These are phyloP conservation scores for Zopfia rhizophila DNA, from an alignment of 2,329 filamentous ascomycete genomes.

Conservation along the genomic window DNA sequence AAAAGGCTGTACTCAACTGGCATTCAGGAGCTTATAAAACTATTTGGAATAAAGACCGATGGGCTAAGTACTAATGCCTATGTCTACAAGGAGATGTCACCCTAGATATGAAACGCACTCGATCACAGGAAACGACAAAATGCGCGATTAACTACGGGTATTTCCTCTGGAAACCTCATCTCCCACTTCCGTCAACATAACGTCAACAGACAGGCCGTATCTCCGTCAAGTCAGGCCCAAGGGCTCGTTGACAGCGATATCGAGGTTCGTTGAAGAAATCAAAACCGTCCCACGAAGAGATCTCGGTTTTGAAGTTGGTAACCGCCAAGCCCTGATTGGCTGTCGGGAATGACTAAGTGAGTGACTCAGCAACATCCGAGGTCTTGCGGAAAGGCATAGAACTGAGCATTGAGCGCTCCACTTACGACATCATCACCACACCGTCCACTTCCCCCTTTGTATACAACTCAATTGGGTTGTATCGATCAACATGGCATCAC, in stretches of 20 bases:
- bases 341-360: no score
- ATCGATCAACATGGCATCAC: conserved; percentile 52
- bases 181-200: conserved; percentile 51
- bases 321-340: conserved; percentile 42
- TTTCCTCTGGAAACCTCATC: conserved; percentile 58
- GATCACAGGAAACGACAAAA: conserved; percentile 52
- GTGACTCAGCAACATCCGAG: conserved; percentile 39
- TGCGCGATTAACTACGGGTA: conserved; percentile 66
- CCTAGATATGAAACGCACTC: conserved; percentile 65
- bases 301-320: conserved; percentile 38
- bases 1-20: no score
- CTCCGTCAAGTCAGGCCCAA: conserved; percentile 47
- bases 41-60: background rate
- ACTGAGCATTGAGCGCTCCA: conserved; percentile 15
- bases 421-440: conserved; percentile 43
- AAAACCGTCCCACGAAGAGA: conserved; percentile 41
- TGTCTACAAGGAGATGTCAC: conserved; percentile 51
- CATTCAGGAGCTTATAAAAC: background rate
- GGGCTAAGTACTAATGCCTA: conserved; percentile 1
- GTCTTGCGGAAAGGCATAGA: conserved; percentile 28
- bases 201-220: conserved; percentile 50
- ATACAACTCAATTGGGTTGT: conserved; percentile 30
- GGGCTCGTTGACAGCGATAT: conserved; percentile 51
- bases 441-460: conserved; percentile 31
- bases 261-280: conserved; percentile 50